phyloP scores from a whole-genome alignment of 805 yeast species.

The Spathaspora gorwiae region DNA sequence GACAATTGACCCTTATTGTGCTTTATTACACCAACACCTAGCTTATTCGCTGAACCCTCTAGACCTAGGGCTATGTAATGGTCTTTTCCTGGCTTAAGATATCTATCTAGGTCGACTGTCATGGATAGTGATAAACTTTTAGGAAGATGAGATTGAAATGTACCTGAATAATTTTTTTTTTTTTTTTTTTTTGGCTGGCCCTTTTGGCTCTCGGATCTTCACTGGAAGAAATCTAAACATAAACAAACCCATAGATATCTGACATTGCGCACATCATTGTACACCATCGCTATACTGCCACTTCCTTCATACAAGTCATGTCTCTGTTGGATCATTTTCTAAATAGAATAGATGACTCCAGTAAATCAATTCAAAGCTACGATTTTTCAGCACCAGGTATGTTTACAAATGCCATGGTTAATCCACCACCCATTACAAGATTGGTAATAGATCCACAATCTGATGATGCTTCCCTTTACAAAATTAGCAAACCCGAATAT shows the following conservation, averaged over 20 bases:
- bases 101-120: constrained; percentile 46
- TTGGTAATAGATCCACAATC: constrained; percentile 57
- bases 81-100: constrained; percentile 38
- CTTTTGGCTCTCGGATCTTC: too few species aligned
- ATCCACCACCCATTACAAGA: constrained; percentile 48
- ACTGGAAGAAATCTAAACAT: neutral
- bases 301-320: constrained; percentile 6
- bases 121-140: constrained; percentile 4
- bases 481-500: constrained; percentile 14
- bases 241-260: neutral
- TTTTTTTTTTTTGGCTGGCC: too few species aligned
- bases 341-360: constrained; percentile 32
- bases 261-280: too few species aligned
- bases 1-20: constrained; percentile 63
- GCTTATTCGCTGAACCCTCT: constrained; percentile 95
- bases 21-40: constrained; percentile 88
- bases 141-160: too few species aligned
- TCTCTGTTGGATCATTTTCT: constrained; percentile 19
- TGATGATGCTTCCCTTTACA: constrained; percentile 49
- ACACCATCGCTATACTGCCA: too few species aligned
- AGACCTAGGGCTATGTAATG: constrained; percentile 78
- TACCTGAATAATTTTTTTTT: too few species aligned
- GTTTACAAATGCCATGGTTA: constrained; percentile 59
- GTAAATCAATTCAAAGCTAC: constrained; percentile 37
- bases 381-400: constrained; percentile 56